Conservation (phyloP, 1,284 basidiomycete species). For the Melampsora larici-populina region DNA sequence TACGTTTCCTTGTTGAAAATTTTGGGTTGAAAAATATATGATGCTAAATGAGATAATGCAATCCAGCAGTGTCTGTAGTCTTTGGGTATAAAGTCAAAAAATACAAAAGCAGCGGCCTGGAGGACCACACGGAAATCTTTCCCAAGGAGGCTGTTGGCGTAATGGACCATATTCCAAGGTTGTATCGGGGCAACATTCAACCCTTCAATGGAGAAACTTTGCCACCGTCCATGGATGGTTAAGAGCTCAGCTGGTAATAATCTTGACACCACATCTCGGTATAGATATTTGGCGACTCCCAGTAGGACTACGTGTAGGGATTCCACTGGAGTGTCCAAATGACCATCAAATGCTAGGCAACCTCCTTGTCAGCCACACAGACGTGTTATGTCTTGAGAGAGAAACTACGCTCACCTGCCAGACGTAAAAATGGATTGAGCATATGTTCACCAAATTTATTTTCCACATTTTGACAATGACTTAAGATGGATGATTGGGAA, state of each 20-base stretch:
- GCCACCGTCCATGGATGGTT: constrained; percentile 49
- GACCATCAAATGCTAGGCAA: too few species aligned
- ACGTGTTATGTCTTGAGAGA: neutral
- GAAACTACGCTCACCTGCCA: neutral
- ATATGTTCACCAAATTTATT: neutral
- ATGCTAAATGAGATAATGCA: constrained; percentile 52
- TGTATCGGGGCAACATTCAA: constrained; percentile 49
- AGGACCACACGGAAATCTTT: constrained; percentile 54
- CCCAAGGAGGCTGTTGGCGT: too few species aligned
- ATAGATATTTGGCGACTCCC: constrained; percentile 56
- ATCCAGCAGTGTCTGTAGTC: constrained; percentile 51
- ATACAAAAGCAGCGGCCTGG: constrained; percentile 55
- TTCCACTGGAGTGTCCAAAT: constrained; percentile 54
- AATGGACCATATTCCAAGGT: constrained; percentile 47
- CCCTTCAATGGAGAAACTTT: too few species aligned
- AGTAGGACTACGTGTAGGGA: constrained; percentile 55
- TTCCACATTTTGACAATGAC: too few species aligned
- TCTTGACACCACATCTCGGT: constrained; percentile 52
- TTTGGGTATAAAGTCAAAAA: constrained; percentile 51
- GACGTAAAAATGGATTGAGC: constrained; percentile 2
- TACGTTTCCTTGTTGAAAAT: constrained; percentile 53
- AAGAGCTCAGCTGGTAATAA: constrained; percentile 45
- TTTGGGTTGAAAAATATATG: constrained; percentile 55
- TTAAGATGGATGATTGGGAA: too few species aligned
- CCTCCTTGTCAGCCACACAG: constrained; percentile 47